Evolutionary conservation across 495 filamentous ascomycete genomes (phyloP), one percentile per base, ranked within the genome.

Genomic region (Mycothermus thermophilus): DNA sequence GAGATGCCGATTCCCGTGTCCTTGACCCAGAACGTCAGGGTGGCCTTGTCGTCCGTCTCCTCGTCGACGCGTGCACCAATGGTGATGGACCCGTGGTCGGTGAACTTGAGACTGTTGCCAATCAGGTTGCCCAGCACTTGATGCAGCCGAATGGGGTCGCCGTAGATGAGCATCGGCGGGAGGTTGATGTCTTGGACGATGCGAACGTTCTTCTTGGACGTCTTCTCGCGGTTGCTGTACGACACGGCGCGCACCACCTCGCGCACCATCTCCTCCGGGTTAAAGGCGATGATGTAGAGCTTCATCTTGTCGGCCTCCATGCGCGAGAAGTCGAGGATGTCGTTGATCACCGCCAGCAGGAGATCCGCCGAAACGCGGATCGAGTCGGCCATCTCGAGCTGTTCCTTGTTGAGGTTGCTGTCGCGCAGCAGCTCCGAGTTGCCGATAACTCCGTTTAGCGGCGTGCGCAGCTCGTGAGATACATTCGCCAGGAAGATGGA

Each of bases 281-380:
- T 87, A 43, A 93, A 71, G 2, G 83, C 82, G 32, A 88, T 84
- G 8, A 79, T 79, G 36, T 82, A 88, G 7, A 93, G 77, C 54
- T 84, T 83, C 82, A 94, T 90, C 62, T 93, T 94, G 47, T 87
- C 86, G 11, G 86, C 86, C 54, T 94, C 86, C 50, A 94, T 74
- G 50, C 90, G 85, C 20, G 83, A 90, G 51, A 90, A 93, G 54
- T 94, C 86, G 1, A 94, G 64, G 15, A 94, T 87, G 45, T 94
- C 86, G 50, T 94, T 93, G 64, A 94, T 94, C 35, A 94, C 79
- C 1, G 80, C 86, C n/a, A 93, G 67, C 6, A 94, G 62, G 6
- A 88, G 79, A 50, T 93, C 83, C 4, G 85, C 86, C 40, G 86
- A 94, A 14, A 93, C 77, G 3, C 83, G 69, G 44, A 93, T 93